These are phyloP conservation scores for Aspergillus bridgeri DNA, from an alignment of 495 filamentous ascomycete species.

Conservation along the genomic window DNA sequence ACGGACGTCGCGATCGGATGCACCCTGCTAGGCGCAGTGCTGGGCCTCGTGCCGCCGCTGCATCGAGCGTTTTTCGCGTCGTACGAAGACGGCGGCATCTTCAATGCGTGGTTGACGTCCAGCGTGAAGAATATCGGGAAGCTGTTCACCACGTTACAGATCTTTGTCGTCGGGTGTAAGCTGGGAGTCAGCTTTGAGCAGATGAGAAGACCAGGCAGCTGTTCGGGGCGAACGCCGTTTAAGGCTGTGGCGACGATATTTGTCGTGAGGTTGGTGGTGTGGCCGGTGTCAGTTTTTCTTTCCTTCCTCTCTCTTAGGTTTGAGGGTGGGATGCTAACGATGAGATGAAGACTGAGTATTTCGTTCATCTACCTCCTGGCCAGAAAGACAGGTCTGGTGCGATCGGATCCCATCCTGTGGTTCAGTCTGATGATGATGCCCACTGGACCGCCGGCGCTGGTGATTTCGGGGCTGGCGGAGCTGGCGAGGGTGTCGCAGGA, in stretches of 20 bases:
- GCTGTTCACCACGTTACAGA: slow-evolving; percentile 68
- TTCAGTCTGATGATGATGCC: slow-evolving; percentile 79
- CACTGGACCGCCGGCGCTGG: slow-evolving; percentile 66
- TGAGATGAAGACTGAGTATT: slow-evolving; percentile 45
- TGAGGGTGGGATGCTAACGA: not conserved
- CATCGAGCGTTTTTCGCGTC: slow-evolving; percentile 65
- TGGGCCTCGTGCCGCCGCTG: slow-evolving; percentile 61
- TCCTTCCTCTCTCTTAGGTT: not conserved
- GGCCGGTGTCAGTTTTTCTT: slow-evolving; percentile 49
- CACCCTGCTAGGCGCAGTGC: slow-evolving; percentile 54
- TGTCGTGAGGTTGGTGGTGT: slow-evolving; percentile 61
- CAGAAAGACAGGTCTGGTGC: slow-evolving; percentile 51
- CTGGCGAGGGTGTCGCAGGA: slow-evolving; percentile 54
- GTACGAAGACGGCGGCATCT: slow-evolving; percentile 61
- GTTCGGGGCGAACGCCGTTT: slow-evolving; percentile 49
- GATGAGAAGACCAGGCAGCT: slow-evolving; percentile 48
- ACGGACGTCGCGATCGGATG: slow-evolving; percentile 67
- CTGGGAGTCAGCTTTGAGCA: slow-evolving; percentile 51
- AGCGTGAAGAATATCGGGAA: slow-evolving; percentile 63
- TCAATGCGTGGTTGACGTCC: slow-evolving; percentile 68
- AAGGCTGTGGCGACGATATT: slow-evolving; percentile 51
- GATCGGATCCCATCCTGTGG: slow-evolving; percentile 68
- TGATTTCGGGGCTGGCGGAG: slow-evolving; percentile 63
- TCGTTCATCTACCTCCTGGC: slow-evolving; percentile 60
- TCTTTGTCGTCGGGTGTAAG: slow-evolving; percentile 70